These are phyloP conservation scores for Coniophora puteana DNA, from an alignment of 1,284 basidiomycete genomes.

Conservation along the genomic window DNA sequence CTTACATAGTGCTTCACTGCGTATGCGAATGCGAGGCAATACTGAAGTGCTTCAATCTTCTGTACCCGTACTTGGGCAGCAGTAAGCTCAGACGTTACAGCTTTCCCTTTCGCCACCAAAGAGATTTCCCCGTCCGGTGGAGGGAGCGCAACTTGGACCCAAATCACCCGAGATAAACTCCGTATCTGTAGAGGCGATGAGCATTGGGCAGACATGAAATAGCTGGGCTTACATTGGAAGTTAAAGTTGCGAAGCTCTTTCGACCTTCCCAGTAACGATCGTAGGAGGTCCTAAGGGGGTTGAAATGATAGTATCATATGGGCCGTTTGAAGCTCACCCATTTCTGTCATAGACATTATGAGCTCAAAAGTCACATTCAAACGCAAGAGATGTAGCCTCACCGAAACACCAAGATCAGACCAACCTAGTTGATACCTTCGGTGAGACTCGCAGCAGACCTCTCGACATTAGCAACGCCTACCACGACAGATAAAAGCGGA, in stretches of 20 bases:
- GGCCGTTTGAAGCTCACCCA: constrained; percentile 19
- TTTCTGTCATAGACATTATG: constrained; percentile 14
- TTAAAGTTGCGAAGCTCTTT: constrained; percentile 71
- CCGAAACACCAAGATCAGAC: constrained; percentile 77
- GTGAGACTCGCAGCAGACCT: no score
- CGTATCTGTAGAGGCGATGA: constrained; percentile 37
- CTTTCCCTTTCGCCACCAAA: constrained; percentile 45
- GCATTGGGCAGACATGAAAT: constrained; percentile 12
- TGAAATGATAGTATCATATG: constrained; percentile 6
- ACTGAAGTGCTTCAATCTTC: constrained; percentile 70
- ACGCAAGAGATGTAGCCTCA: constrained; percentile 27
- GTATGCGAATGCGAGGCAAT: constrained; percentile 65
- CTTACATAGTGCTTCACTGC: constrained; percentile 78
- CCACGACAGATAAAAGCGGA: constrained; percentile 86
- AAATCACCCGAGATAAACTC: constrained; percentile 65
- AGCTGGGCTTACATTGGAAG: constrained; percentile 48
- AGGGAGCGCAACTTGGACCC: constrained; percentile 75
- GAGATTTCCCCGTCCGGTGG: constrained; percentile 44
- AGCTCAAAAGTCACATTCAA: constrained; percentile 4
- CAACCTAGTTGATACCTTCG: constrained; percentile 45
- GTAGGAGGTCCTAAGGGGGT: constrained; percentile 61
- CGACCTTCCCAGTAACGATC: constrained; percentile 84
- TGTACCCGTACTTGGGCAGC: constrained; percentile 55
- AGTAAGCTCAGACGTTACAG: constrained; percentile 42
- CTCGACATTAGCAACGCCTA: constrained; percentile 36